phyloP scores from a whole-genome alignment of 2,329 filamentous ascomycete species.

The Penicillium sp. region DNA sequence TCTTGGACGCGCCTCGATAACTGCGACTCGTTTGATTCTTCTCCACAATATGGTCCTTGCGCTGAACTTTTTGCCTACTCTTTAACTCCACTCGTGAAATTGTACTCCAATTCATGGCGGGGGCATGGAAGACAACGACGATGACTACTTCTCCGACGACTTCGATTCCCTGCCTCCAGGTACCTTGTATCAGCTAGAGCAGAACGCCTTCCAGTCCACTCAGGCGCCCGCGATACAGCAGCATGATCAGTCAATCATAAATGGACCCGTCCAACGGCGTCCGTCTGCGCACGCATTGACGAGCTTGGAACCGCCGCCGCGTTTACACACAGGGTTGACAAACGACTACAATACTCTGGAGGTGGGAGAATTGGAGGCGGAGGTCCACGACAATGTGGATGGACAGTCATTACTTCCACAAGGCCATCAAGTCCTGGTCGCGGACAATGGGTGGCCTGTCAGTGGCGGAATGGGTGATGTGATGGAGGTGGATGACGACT shows the following conservation, averaged over 20 bases:
- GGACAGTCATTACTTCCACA: slow-evolving; percentile 11
- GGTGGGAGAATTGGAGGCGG: slow-evolving; percentile 43
- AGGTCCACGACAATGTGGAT: slow-evolving; percentile 39
- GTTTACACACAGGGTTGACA: slow-evolving; percentile 34
- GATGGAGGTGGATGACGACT: slow-evolving; percentile 22
- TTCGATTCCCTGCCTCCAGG: slow-evolving; percentile 44
- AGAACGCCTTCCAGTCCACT: slow-evolving; percentile 44
- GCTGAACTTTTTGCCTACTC: background rate
- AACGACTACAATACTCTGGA: slow-evolving; percentile 43
- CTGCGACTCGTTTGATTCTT: slow-evolving; percentile 1
- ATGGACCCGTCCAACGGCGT: slow-evolving; percentile 4
- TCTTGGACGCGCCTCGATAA: background rate
- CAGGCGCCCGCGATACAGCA: slow-evolving; percentile 31
- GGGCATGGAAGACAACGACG: slow-evolving; percentile 45
- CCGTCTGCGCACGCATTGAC: slow-evolving; percentile 11
- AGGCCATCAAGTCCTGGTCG: slow-evolving; percentile 4
- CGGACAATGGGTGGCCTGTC: slow-evolving; percentile 6
- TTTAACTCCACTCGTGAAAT: background rate
- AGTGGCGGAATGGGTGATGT: slow-evolving; percentile 13
- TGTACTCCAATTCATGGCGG: slow-evolving; percentile 33
- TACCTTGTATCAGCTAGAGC: slow-evolving; percentile 43
- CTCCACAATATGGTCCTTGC: background rate
- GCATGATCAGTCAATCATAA: slow-evolving; percentile 6
- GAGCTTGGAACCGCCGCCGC: slow-evolving; percentile 27
- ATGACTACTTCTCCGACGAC: slow-evolving; percentile 48